Evolutionary conservation across 495 filamentous ascomycete genomes (phyloP), one percentile per base, ranked within the genome.

Genomic region (Tuber indicum): DNA sequence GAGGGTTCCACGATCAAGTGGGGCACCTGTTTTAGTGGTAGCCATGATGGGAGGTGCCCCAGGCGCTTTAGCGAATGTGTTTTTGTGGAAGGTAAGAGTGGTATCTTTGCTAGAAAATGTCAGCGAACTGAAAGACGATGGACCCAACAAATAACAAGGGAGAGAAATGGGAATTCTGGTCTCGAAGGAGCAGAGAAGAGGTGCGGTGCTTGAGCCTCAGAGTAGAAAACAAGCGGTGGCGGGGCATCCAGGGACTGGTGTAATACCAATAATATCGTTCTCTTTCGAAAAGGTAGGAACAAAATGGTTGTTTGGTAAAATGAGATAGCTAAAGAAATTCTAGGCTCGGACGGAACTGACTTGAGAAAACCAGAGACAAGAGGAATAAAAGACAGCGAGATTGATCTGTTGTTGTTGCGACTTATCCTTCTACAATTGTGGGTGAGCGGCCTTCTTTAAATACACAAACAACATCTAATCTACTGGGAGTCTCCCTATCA

Each of bases 21-120:
- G 90, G 87, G 95, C 90, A 78, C 95, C 96, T 83, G 92, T 94
- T 84, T 92, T 91, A 49, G 94, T 98, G 66, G 92, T 92, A 70
- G 90, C 87, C 89, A 90, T 90, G 71, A 58, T 46, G 23, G 52
- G 32, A 14, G 81, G 74, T 16, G 72, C 74, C 73, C 72, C 42
- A 5, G 76, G 77, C 32, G 73, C 74, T 76, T 79, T 74, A 43
- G 76, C 71, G 62, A 76, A 79, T 39, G 74, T 73, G 52, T 79
- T 80, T 45, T 72, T 9, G 43, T 6, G 26, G 52, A 26, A 12
- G 74, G 74, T 0, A 14, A 45, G 44, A 72, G 70, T 5, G 47
- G 32, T 69, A 19, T 19, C 10, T 70, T 19, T 12, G 39, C 23
- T 32, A 47, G 26, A 41, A 71, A 46, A 66, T 70, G 41, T 26